Base-by-base conservation (phyloP, 2,329 filamentous ascomycete genomes). In the Westerdykella sp. region DNA sequence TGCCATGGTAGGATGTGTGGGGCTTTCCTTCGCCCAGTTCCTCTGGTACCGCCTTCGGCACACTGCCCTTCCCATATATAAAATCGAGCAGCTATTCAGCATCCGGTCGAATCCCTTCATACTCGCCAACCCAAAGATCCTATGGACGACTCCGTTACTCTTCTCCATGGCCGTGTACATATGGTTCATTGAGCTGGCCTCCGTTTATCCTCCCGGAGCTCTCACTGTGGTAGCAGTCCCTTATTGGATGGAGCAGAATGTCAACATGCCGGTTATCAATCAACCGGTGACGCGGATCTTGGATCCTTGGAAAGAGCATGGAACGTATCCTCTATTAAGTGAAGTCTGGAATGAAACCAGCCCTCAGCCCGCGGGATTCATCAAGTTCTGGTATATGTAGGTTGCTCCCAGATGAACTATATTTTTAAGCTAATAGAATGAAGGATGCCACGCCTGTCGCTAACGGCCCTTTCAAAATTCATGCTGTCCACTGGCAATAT, bases 191-290 rank as follows among this genome's bases (percentile, higher is more conserved):
- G 28, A 28, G 7, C 14, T 50, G 13, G 45, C 45, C 5, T 30
- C 36, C 11, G 40, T 48, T 5, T 50, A 48, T 23, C 48, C 48
- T 2, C 48, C 48, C 10, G 34, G 34, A 12, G 45, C 48, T 16
- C 34, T 50, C 14, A 44, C 32, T 0, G 41, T 50, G 10, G 32
- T 28, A 10, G 40, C 30, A 6, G 6, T 23, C 7, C 28, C 48
- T 4, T 34, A 38, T 14, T 18, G n/a, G 32, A 9, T 18, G 32
- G 32, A 15, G 7, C 32, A 40, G 12, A 40, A 42, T 15, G 1
- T 34, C 28, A 46, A 42, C 32, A 34, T 41, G 3, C 39, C 44
- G 9, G 18, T 42, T 10, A 13, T 46, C 3, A 44, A 46, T 32
- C 34, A 34, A 16, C 22, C 32, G 25, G 10, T 37, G 2, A 11